Evolutionary conservation across 768 basidiomycete species (phyloP).

Genomic region (Suillus weaverae): DNA sequence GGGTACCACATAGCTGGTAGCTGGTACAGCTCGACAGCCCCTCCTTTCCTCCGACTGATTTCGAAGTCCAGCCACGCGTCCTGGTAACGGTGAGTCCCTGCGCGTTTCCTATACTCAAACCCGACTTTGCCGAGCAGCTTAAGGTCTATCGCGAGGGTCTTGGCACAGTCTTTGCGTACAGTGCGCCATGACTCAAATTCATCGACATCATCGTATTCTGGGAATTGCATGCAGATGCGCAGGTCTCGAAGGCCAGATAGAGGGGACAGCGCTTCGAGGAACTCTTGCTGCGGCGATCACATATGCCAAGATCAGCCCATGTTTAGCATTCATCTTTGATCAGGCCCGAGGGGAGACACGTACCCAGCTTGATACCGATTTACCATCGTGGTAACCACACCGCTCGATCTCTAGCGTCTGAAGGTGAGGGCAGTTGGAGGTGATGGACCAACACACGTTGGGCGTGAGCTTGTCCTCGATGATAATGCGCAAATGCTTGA

Average conservation of each 20-base stretch:
- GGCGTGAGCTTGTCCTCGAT: conserved; percentile 38
- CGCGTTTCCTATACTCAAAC: conserved; percentile 38
- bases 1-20: conserved; percentile 34
- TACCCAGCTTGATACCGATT: conserved; percentile 36
- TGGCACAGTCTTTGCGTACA: conserved; percentile 28
- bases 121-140: conserved; percentile 34
- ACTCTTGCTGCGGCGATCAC: conserved; percentile 34
- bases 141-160: conserved; percentile 29
- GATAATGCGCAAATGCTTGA: conserved; percentile 35
- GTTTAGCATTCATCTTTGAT: conserved; percentile 13
- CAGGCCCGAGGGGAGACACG: conserved; percentile 24
- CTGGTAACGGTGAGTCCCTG: conserved; percentile 36
- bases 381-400: conserved; percentile 39
- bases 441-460: conserved; percentile 28
- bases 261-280: conserved; percentile 31
- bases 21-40: conserved; percentile 17
- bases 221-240: conserved; percentile 38
- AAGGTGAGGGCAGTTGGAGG: conserved; percentile 30
- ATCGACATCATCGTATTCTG: conserved; percentile 33
- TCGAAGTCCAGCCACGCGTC: conserved; percentile 38
- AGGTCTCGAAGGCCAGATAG: conserved; percentile 29
- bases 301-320: conserved; percentile 30
- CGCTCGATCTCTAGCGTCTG: conserved; percentile 36
- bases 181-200: conserved; percentile 34
- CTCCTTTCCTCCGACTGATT: conserved; percentile 15